Percentiles rank a stretch among this genome's conserved stretches.
Evolutionary conservation across 1,284 basidiomycete genomes (phyloP).

Genomic region (Puccinia horiana): DNA sequence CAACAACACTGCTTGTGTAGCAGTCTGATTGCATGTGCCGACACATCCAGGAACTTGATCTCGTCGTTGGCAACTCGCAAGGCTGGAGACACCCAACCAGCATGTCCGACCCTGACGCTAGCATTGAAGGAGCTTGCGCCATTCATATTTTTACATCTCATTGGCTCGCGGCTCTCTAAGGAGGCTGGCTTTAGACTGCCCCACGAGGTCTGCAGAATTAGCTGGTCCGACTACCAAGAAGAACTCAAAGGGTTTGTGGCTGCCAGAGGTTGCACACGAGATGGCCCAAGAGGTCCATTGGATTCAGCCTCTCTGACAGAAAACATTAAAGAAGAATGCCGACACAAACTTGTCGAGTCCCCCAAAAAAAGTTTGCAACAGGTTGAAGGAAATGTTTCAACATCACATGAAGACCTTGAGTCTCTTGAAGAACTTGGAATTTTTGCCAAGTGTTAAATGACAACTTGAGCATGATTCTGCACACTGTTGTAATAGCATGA

Average conservation of each 20-base stretch:
- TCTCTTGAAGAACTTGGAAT: too few species aligned
- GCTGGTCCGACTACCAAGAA: slow-evolving; percentile 31
- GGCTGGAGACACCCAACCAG: background rate
- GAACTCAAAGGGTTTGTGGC: slow-evolving; percentile 39
- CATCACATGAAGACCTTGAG: too few species aligned
- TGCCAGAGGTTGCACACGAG: slow-evolving; percentile 24
- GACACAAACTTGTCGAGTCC: background rate
- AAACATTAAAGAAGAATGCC: background rate
- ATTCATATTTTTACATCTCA: slow-evolving; percentile 30
- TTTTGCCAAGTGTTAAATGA: too few species aligned
- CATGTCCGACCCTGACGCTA: slow-evolving; percentile 12
- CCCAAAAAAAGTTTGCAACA: too few species aligned
- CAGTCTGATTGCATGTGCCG: slow-evolving; percentile 8
- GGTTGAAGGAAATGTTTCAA: too few species aligned
- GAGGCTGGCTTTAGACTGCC: slow-evolving; percentile 31
- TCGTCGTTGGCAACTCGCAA: background rate
- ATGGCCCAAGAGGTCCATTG: slow-evolving; percentile 26
- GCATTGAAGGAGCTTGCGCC: slow-evolving; percentile 42
- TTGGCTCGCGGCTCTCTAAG: slow-evolving; percentile 21
- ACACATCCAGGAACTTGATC: background rate
- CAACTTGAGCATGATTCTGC: too few species aligned
- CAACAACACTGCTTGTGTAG: background rate
- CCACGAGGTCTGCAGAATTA: slow-evolving; percentile 34
- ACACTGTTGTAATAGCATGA: too few species aligned
- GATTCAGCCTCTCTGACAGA: background rate